These are phyloP conservation scores for Xylaria digitata DNA, from an alignment of 2,329 filamentous ascomycete genomes.

Conservation along the genomic window DNA sequence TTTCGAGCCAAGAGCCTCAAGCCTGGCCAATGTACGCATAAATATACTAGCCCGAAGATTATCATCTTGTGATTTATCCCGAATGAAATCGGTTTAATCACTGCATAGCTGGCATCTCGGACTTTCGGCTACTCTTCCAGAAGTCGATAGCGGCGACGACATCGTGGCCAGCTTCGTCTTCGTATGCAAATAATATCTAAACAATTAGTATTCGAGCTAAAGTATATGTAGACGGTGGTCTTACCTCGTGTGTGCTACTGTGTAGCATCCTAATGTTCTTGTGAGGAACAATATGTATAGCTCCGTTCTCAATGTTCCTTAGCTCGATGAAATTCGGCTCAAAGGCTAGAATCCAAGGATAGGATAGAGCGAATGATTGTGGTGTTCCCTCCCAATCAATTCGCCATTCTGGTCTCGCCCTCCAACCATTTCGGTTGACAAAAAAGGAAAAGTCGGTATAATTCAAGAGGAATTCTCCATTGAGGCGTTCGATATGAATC, in stretches of 20 bases:
- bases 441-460: conserved; percentile 99
- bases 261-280: conserved; percentile 98
- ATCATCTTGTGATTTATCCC: conserved; percentile 25
- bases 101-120: conserved; percentile 51
- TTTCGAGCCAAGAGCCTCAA: conserved; percentile 29
- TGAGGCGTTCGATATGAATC: conserved; percentile 96
- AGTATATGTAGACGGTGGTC: conserved; percentile 45
- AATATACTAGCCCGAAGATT: conserved; percentile 26
- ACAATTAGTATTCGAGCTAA: conserved; percentile 36
- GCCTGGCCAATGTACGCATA: conserved; percentile 32
- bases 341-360: conserved; percentile 96
- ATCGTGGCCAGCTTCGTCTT: conserved; percentile 94
- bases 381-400: conserved; percentile 98
- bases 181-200: conserved; percentile 96
- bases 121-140: conserved; percentile 77
- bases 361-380: conserved; percentile 91
- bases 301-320: conserved; percentile 91
- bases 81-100: conserved; percentile 37
- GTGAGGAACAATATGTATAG: conserved; percentile 94
- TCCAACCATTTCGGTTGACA: conserved; percentile 98
- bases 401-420: conserved; percentile 93
- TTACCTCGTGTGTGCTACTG: conserved; percentile 94
- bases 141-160: conserved; percentile 96
- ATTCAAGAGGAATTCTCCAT: conserved; percentile 96
- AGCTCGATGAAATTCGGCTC: conserved; percentile 98